phyloP scores from a whole-genome alignment of 2,329 filamentous ascomycete species.

The Aureobasidium sp. region DNA sequence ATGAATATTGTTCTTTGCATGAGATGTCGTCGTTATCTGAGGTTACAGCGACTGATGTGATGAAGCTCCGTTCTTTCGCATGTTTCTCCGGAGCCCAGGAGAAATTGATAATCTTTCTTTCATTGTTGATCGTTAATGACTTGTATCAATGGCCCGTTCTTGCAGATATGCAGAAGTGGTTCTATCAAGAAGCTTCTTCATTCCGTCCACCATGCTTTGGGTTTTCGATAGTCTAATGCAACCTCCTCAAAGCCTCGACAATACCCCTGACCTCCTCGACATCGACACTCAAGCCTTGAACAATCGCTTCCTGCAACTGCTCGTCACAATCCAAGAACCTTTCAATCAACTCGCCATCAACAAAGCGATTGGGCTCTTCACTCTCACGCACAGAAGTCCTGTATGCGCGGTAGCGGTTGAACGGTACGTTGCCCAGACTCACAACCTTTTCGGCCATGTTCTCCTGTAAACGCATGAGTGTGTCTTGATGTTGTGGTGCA shows the following conservation, averaged over 20 bases:
- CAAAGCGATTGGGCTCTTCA: slow-evolving; percentile 73
- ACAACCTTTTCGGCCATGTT: slow-evolving; percentile 58
- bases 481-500: slow-evolving; percentile 59
- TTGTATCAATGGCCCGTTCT: too few relatives aligned
- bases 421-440: slow-evolving; percentile 64
- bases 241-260: slow-evolving; percentile 47
- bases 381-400: slow-evolving; percentile 60
- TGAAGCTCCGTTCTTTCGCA: too few relatives aligned
- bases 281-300: slow-evolving; percentile 45
- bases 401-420: slow-evolving; percentile 74
- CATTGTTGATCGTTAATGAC: too few relatives aligned
- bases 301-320: slow-evolving; percentile 45
- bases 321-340: slow-evolving; percentile 66
- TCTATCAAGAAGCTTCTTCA: too few relatives aligned
- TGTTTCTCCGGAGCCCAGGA: too few relatives aligned
- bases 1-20: too few relatives aligned
- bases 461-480: slow-evolving; percentile 73
- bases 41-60: too few relatives aligned
- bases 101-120: too few relatives aligned
- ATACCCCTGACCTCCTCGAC: slow-evolving; percentile 49
- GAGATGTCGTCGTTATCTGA: too few relatives aligned
- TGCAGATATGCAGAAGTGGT: too few relatives aligned
- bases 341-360: slow-evolving; percentile 89
- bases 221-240: slow-evolving; percentile 29
- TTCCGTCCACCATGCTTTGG: too few relatives aligned